Base-by-base conservation (phyloP, 495 filamentous ascomycete species). In the Aspergillus saccharolyticus region DNA sequence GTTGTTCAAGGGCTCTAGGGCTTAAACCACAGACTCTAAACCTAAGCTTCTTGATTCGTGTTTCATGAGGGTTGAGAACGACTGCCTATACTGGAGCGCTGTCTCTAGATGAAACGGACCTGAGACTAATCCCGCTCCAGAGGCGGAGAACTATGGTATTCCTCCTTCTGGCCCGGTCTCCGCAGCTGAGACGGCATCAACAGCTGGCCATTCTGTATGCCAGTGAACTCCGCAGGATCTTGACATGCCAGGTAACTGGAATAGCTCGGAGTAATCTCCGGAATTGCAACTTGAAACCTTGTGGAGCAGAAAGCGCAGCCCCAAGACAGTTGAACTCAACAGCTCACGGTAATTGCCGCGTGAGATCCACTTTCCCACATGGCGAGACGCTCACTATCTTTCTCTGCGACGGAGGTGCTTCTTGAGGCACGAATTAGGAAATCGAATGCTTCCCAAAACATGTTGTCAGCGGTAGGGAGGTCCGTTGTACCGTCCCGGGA, bases 211-310 rank as follows among this genome's bases (percentile, higher is more conserved):
- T 10, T 30, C 10, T 5, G 33, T 39, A n/a, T 50, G 17, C 3
- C 17, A 7, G 12, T 3, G 47, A 50, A 39, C 33, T 25, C n/a
- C 14, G 47, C 54, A 49, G 19, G 20, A 20, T 43, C 54, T 44
- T 16, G 25, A 20, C 22, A 53, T 18, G 19, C 17, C 33, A 33
- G 21, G 51, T 42, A 42, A 61, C 52, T 53, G 52, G 64, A 61
- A 50, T 44, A 54, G 51, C 50, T 57, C 67, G 68, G 70, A 66
- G 61, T 16, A 50, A 42, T 9, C 68, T 72, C 70, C 70, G 66
- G 63, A 17, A 22, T n/a, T 42, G 28, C 50, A 33, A 50, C 43
- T 59, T 66, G 61, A 63, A 55, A 64, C 48, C 44, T 12, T 3
- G 55, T 16, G 17, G 17, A 49, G 20, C 54, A 54, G 47, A 44